phyloP scores from a whole-genome alignment of 1,139 yeast species.

The Geotrichum candidum region DNA sequence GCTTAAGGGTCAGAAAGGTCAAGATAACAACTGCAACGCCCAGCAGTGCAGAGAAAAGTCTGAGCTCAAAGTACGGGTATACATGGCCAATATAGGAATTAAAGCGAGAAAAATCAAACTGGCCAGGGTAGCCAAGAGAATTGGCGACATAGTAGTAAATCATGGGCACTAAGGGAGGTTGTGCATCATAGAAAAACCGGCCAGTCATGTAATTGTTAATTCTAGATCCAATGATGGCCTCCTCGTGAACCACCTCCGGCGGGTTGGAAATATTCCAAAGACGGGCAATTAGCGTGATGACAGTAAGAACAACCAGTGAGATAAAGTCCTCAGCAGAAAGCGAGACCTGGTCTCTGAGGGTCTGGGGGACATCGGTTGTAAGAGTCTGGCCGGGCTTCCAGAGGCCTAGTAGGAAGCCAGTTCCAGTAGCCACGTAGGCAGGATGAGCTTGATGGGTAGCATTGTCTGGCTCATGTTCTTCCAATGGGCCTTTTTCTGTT shows the following conservation, averaged over 20 bases:
- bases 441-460: not conserved
- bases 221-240: constrained; percentile 49
- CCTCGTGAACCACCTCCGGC: constrained; percentile 48
- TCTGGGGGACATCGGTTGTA: constrained; percentile 16
- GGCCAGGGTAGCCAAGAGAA: constrained; percentile 44
- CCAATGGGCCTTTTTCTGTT: not conserved
- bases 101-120: constrained; percentile 32
- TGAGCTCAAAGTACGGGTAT: constrained; percentile 43
- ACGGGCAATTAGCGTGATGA: constrained; percentile 18
- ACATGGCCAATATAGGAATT: constrained; percentile 30
- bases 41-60: constrained; percentile 50
- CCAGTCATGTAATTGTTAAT: constrained; percentile 50
- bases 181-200: constrained; percentile 50
- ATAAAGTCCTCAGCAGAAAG: constrained; percentile 10
- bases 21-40: constrained; percentile 45
- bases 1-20: constrained; percentile 46
- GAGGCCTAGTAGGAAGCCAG: constrained; percentile 26
- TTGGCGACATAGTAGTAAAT: constrained; percentile 43
- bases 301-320: constrained; percentile 12
- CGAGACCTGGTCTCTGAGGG: constrained; percentile 4
- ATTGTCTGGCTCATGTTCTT: not conserved
- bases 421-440: constrained; percentile 22
- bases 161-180: constrained; percentile 57
- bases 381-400: constrained; percentile 25
- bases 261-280: constrained; percentile 24